Base-by-base conservation (phyloP, 2,329 filamentous ascomycete species). In the Tolypocladium capitatum region DNA sequence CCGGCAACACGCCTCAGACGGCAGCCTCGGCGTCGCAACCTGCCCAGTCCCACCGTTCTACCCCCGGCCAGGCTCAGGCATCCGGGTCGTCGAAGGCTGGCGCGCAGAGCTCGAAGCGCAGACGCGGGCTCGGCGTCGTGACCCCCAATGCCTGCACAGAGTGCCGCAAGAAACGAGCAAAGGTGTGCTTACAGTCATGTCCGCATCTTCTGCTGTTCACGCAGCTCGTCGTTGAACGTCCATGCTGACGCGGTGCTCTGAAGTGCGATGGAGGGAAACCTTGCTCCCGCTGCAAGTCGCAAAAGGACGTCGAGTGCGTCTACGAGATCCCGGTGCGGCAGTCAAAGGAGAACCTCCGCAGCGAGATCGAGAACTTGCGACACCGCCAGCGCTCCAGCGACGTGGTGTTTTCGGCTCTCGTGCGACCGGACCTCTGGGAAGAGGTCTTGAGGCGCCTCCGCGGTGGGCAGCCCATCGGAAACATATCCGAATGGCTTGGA, bases 311-410 rank as follows among this genome's bases (percentile, higher is more conserved):
- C 35, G 71, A 79, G 24, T 83, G 79, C 51, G 58, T 79, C 24
- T 83, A 83, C 63, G 77, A 82, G 53, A 58, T 80, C 8, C 79
- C 78, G 0, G 72, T 82, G 5, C 76, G 79, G 41, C 78, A 81
- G 53, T 81, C 78, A 11, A 83, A 83, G 51, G 78, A 81, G 51
- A 72, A 73, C 46, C 68, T 83, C 5, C 72, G 79, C 41, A 67
- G 65, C 56, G 78, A 82, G 55, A 78, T 82, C 50, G 79, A 82
- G 46, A 63, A 62, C 27, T 63, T 83, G 33, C 74, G 74, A 43
- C 68, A 68, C 16, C 71, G 74, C 38, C 74, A 80, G 56, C 72
- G 69, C 21, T 72, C 71, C 41, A 78, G 65, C 58, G 74, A 81
- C 27, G 69, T 70, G 30, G 70, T 83, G 44, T 64, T 83, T 28